phyloP scores from a whole-genome alignment of 768 basidiomycete species.

The Daedaleopsis sinensis region DNA sequence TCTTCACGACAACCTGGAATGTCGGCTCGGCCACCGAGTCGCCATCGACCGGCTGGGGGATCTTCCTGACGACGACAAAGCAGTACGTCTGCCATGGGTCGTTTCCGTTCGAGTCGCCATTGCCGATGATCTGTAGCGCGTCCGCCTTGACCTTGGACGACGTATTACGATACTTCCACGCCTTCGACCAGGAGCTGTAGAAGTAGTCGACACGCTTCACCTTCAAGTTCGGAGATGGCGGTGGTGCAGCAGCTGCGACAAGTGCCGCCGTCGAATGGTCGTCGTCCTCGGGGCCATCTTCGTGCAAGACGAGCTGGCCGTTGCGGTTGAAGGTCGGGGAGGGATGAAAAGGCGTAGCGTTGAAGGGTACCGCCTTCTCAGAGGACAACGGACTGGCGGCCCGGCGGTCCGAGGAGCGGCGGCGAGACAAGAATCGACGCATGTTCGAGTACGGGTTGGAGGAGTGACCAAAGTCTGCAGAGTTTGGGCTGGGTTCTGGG shows the following conservation, averaged over 20 bases:
- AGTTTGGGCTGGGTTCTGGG: background rate
- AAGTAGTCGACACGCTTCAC: conserved; percentile 64
- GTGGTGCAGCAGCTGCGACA: conserved; percentile 9
- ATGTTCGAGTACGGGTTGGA: background rate
- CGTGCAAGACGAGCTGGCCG: background rate
- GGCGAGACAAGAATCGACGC: conserved; percentile 7
- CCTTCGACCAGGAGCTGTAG: conserved; percentile 57
- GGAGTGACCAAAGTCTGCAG: background rate
- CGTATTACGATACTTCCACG: conserved; percentile 64
- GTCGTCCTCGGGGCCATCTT: background rate
- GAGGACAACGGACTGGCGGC: background rate
- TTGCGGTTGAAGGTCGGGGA: background rate
- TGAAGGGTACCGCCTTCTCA: background rate
- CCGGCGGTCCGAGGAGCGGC: background rate
- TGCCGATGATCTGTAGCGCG: conserved; percentile 9
- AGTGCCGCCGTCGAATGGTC: background rate
- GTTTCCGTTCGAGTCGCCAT: conserved; percentile 1
- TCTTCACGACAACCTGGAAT: conserved; percentile 63
- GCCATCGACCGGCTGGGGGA: conserved; percentile 43
- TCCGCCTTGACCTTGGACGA: conserved; percentile 56
- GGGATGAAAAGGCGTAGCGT: background rate
- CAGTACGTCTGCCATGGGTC: conserved; percentile 42
- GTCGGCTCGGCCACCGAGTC: conserved; percentile 37
- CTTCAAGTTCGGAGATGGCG: conserved; percentile 52
- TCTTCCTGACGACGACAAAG: conserved; percentile 60